Conservation (phyloP, 768 basidiomycete species). For the Auricularia heimuer region DNA sequence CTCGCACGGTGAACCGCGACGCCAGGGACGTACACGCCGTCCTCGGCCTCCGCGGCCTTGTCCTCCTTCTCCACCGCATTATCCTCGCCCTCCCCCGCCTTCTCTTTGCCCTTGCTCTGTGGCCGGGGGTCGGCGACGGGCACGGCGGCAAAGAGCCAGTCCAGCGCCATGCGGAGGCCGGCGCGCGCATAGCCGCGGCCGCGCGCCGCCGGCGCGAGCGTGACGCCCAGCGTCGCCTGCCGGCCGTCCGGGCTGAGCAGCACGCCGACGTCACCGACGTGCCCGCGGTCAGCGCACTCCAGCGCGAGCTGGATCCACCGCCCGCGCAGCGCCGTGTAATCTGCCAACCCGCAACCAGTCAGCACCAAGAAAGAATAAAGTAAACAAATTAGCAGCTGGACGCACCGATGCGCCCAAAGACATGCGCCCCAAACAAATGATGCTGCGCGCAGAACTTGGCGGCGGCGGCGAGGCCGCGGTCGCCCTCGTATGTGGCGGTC, state of each 20-base stretch:
- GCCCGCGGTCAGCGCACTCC: neutral
- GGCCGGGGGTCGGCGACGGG: neutral
- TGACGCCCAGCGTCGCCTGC: neutral
- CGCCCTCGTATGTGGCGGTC: neutral
- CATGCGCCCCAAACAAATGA: neutral
- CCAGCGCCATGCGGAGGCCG: neutral
- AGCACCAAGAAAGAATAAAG: too few species aligned
- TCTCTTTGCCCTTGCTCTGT: neutral
- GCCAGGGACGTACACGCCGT: neutral
- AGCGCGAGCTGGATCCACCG: neutral
- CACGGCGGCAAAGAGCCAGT: neutral
- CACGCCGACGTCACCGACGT: neutral
- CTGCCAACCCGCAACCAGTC: neutral
- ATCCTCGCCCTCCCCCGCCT: too few species aligned
- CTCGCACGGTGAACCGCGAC: neutral
- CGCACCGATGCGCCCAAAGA: neutral
- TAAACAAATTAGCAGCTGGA: too few species aligned
- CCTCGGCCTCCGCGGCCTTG: neutral
- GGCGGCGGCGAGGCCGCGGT: neutral
- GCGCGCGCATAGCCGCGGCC: neutral
- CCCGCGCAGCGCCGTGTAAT: neutral
- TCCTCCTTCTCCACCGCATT: neutral
- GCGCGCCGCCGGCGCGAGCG: neutral
- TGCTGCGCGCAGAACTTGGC: neutral
- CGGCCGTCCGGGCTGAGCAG: neutral